Percentiles rank a stretch among this genome's conserved stretches.
phyloP scores from a whole-genome alignment of 2,329 filamentous ascomycete genomes.

The Uncinocarpus reesii region DNA sequence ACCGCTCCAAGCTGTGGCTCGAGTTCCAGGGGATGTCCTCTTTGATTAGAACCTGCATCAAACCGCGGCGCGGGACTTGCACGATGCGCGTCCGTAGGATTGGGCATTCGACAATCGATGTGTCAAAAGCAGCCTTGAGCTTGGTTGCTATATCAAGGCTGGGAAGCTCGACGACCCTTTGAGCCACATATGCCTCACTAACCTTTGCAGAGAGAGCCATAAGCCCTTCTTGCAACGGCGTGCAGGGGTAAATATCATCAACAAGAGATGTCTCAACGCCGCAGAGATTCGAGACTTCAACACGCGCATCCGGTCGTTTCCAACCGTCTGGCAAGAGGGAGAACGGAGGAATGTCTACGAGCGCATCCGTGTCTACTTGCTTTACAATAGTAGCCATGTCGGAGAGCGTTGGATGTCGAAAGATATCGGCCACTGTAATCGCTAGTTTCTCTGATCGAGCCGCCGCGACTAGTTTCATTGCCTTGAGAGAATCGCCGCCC shows the following conservation, averaged over 20 bases:
- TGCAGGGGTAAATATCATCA: conserved; percentile 27
- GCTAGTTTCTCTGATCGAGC: conserved; percentile 17
- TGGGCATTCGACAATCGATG: conserved; percentile 25
- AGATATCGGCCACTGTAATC: conserved; percentile 23
- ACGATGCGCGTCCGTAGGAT: conserved; percentile 36
- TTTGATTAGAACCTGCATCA: conserved; percentile 22
- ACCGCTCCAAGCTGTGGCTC: conserved; percentile 15
- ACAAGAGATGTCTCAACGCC: conserved; percentile 16
- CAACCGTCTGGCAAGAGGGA: conserved; percentile 14
- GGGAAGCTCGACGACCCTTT: conserved; percentile 27
- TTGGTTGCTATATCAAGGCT: conserved; percentile 20
- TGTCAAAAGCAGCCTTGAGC: conserved; percentile 33
- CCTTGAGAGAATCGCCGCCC: conserved; percentile 18
- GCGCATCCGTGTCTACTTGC: background rate
- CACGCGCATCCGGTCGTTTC: conserved; percentile 9
- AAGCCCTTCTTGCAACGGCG: conserved; percentile 34
- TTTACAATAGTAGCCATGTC: conserved; percentile 24
- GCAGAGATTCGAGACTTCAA: conserved; percentile 15
- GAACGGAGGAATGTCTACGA: conserved; percentile 15
- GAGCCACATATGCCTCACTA: conserved; percentile 33
- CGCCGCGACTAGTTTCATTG: conserved; percentile 24
- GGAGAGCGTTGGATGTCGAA: conserved; percentile 27
- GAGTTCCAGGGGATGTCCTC: conserved; percentile 19
- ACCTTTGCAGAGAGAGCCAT: conserved; percentile 32
- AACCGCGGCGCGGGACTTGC: conserved; percentile 16